Percentiles rank a stretch among this genome's conserved stretches.
Conservation (phyloP, 2,329 filamentous ascomycete species). For the Penicillium sp. region DNA sequence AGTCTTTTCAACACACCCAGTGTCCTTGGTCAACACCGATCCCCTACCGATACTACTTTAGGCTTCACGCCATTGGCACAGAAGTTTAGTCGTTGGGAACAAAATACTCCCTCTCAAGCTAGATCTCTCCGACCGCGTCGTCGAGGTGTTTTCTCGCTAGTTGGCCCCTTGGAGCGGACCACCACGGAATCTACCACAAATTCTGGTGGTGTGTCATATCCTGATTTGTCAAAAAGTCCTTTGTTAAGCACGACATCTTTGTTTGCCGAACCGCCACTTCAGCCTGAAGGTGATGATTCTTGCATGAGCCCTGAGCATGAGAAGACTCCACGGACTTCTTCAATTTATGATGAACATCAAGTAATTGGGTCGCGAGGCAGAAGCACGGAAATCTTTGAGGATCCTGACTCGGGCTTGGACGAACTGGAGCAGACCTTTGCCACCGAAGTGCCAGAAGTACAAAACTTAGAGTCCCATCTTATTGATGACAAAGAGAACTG, state of each 20-base stretch:
- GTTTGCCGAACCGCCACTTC: conserved; percentile 17
- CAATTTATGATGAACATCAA: conserved; percentile 10
- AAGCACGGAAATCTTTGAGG: conserved; percentile 26
- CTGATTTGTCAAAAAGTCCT: conserved; percentile 21
- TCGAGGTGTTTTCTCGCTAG: conserved; percentile 39
- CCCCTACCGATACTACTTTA: conserved; percentile 34
- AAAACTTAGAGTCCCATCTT: conserved; percentile 8
- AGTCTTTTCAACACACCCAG: conserved; percentile 18
- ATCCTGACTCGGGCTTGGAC: conserved; percentile 9
- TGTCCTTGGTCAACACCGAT: conserved; percentile 11
- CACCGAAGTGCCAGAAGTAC: conserved; percentile 3
- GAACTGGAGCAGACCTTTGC: conserved; percentile 1
- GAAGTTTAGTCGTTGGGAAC: conserved; percentile 63
- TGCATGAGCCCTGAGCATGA: conserved; percentile 17
- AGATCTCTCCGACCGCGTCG: conserved; percentile 28
- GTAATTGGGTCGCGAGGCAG: conserved; percentile 11
- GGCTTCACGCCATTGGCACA: conserved; percentile 65
- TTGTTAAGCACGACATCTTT: conserved; percentile 19
- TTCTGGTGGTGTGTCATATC: conserved; percentile 22
- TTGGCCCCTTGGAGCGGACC: conserved; percentile 23
- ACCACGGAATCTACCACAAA: conserved; percentile 1
- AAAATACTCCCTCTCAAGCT: conserved; percentile 54
- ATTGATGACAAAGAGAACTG: conserved; percentile 34
- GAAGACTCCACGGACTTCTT: conserved; percentile 5
- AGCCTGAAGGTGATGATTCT: conserved; percentile 6